A percentile compares a stretch with the other conserved stretches of the same genome.
These are phyloP conservation scores for Hemerocallis citrina DNA, from an alignment of 106 monocot genomes.

Conservation along the genomic window DNA sequence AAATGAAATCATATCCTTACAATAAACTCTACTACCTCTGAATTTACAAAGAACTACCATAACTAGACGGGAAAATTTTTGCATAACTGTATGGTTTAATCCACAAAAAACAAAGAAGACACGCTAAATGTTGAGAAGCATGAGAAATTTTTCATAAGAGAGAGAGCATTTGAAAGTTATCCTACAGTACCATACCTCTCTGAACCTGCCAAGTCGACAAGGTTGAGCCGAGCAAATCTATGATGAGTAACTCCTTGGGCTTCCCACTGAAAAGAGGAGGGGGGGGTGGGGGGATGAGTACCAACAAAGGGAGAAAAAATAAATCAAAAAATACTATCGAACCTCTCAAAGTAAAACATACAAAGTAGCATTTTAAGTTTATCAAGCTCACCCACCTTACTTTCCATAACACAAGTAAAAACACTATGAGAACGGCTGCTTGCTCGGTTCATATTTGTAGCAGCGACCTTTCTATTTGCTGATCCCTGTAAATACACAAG, in stretches of 20 bases:
- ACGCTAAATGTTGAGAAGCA: too few species aligned
- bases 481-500: slow-evolving; percentile 46
- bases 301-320: too few species aligned
- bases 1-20: too few species aligned
- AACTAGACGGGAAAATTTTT: not conserved
- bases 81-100: not conserved
- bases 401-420: slow-evolving; percentile 91
- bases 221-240: slow-evolving; percentile 88
- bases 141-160: too few species aligned
- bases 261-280: slow-evolving; percentile 81
- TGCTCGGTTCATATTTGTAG: slow-evolving; percentile 94
- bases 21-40: too few species aligned
- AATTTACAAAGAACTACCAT: too few species aligned
- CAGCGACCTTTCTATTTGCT: slow-evolving; percentile 86
- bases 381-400: slow-evolving; percentile 52
- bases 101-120: not conserved
- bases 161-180: not conserved
- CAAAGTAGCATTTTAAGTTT: not conserved
- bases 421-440: slow-evolving; percentile 98
- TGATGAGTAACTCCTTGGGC: slow-evolving; percentile 82
- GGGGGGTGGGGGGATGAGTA: too few species aligned
- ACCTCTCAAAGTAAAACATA: too few species aligned
- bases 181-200: slow-evolving; percentile 46
- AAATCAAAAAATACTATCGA: too few species aligned
- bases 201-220: slow-evolving; percentile 93